Evolutionary conservation across 768 basidiomycete genomes (phyloP), one percentile per base, ranked within the genome.

Genomic region (Mycena venus): DNA sequence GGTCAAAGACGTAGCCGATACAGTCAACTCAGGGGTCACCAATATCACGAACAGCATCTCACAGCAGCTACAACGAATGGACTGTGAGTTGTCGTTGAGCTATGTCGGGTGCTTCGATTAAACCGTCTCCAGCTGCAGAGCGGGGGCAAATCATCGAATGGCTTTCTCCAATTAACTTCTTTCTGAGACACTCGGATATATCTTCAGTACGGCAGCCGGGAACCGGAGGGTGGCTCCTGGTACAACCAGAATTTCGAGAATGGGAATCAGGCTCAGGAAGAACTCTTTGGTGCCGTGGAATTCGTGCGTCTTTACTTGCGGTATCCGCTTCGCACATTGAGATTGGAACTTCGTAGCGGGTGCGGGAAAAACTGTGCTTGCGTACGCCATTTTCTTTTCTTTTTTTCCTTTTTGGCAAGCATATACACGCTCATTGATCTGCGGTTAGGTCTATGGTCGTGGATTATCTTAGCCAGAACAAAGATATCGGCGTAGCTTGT

Each of bases 221-320:
- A 25, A 67, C 65, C 36, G 65, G 65, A 67, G 25, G 19, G 11
- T 67, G 65, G 65, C 34, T 67, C 25, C 32, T 67, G 4, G 31
- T 12, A 8, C 6, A 67, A 7, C 47, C 49, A 3, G 4, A 27
- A 3, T 67, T 67, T 53, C n/a, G n/a, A n/a, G n/a, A n/a, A n/a
- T n/a, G n/a, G n/a, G n/a, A n/a, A n/a, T n/a, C n/a, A 3, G 36
- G 36, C 11, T 27, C 34, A 4, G 67, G 53, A 9, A 23, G 34
- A 25, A 68, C 53, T 9, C 67, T 68, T n/a, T 68, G 67, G 67
- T 68, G 67, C 29, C 7, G 7, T 23, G 67, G 67, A 14, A 68
- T 68, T 36, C 67, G 67, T 68, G 40, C 14, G 67, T 68, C 8
- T 2, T 29, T 55, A 42, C 40, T 17, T 42, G 10, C 25, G 19